Evolutionary conservation across 345 rosid genomes (phyloP), one percentile per base, ranked within the genome.

Genomic region (Turnera subulata): DNA sequence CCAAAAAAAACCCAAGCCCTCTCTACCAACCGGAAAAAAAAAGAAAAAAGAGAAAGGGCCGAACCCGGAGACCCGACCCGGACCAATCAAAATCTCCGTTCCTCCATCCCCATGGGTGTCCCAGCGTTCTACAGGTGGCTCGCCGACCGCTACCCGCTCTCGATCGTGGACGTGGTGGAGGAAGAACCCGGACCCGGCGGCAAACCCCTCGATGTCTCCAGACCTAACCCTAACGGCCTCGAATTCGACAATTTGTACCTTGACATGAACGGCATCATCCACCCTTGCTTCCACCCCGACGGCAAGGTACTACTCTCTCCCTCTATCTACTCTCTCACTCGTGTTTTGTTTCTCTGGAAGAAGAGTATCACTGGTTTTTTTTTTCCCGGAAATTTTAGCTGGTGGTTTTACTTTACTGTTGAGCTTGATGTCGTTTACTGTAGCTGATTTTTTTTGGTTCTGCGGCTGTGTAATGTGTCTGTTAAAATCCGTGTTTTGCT

Each of bases 41-140:
- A 23, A 25, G 22, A 23, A n/a, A n/a, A n/a, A n/a, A n/a, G n/a
- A n/a, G n/a, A n/a, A n/a, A n/a, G n/a, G n/a, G n/a, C n/a, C n/a
- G n/a, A n/a, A n/a, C n/a, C n/a, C n/a, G n/a, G n/a, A n/a, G n/a
- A n/a, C n/a, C n/a, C n/a, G n/a, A n/a, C n/a, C n/a, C n/a, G n/a
- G n/a, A n/a, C n/a, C n/a, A n/a, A n/a, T n/a, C n/a, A n/a, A n/a
- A n/a, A n/a, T n/a, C n/a, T n/a, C n/a, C 12, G 18, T 12, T 47
- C 51, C 1, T 11, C 55, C 39, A 46, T 47, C 59, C 25, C 44
- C 52, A 94, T 94, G 99, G 99, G 99, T 20, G 97, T 94, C 5
- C 99, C 99, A 2, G 95, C 97, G 61, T 94, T 94, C 60, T 90
- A 88, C 81, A 66, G 84, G 78, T 90, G 96, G 96, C 88, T 94